Evolutionary conservation across 805 yeast species (phyloP).

Genomic region (Ogataea haglerorum): DNA sequence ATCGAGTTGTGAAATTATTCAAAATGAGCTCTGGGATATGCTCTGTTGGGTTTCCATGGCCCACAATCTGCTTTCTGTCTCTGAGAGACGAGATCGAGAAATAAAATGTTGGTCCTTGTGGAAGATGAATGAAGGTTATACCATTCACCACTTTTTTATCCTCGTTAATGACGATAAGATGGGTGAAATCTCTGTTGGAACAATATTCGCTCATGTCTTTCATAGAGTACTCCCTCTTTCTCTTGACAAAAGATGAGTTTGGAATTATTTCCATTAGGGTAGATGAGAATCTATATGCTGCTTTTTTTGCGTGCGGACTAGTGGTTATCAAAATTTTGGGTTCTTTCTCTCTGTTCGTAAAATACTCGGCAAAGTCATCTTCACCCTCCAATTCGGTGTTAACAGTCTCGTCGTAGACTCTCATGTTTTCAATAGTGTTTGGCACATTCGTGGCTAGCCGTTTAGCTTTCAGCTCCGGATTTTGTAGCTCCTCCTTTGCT

Average conservation of each 20-base stretch:
- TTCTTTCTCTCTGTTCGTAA: slow-evolving; percentile 44
- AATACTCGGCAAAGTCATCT: slow-evolving; percentile 61
- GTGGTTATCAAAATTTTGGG: slow-evolving; percentile 93
- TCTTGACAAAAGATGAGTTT: slow-evolving; percentile 77
- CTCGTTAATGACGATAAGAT: slow-evolving; percentile 85
- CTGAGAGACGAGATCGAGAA: slow-evolving; percentile 77
- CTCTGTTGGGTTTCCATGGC: slow-evolving; percentile 88
- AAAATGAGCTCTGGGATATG: slow-evolving; percentile 90
- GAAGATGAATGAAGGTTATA: slow-evolving; percentile 86
- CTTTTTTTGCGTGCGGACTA: slow-evolving; percentile 76
- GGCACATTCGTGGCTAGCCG: slow-evolving; percentile 78
- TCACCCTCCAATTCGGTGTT: slow-evolving; percentile 55
- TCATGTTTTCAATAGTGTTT: slow-evolving; percentile 75
- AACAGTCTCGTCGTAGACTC: slow-evolving; percentile 86
- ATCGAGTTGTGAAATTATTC: slow-evolving; percentile 87
- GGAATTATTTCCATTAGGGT: slow-evolving; percentile 81
- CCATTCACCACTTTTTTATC: slow-evolving; percentile 93
- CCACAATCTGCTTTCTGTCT: slow-evolving; percentile 70
- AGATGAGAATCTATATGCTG: slow-evolving; percentile 89
- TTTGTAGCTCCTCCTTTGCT: slow-evolving; percentile 80
- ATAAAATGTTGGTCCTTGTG: slow-evolving; percentile 93
- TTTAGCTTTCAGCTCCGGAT: slow-evolving; percentile 78
- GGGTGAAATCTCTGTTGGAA: slow-evolving; percentile 80
- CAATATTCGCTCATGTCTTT: slow-evolving; percentile 85
- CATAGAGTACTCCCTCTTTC: slow-evolving; percentile 80